These are phyloP conservation scores for Moricandia moricandioides DNA, from an alignment of 345 rosid genomes.

Conservation along the genomic window DNA sequence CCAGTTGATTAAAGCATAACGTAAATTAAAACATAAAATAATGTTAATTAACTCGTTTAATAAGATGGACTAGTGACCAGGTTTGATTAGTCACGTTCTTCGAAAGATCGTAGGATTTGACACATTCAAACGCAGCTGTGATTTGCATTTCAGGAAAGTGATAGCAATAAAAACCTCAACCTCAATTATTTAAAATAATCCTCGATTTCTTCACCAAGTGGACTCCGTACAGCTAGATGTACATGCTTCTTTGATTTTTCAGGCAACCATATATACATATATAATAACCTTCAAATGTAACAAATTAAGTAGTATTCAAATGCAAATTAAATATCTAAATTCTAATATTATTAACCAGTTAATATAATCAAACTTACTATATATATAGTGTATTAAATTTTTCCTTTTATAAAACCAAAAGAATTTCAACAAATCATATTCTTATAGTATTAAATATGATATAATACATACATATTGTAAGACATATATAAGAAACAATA, in stretches of 20 bases:
- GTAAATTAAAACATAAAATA: not conserved
- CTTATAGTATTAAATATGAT: not conserved
- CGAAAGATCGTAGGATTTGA: slow-evolving; percentile 24
- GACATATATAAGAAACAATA: slow-evolving; percentile 23
- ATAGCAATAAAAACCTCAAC: not conserved
- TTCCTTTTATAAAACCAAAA: not conserved
- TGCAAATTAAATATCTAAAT: not conserved
- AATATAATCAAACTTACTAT: not conserved
- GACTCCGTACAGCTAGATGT: slow-evolving; percentile 37
- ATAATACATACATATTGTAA: not conserved
- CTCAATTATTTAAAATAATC: not conserved
- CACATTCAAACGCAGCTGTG: slow-evolving; percentile 34
- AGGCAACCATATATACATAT: not conserved
- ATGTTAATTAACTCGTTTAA: slow-evolving; percentile 5
- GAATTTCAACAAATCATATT: not conserved
- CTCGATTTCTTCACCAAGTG: slow-evolving; percentile 24
- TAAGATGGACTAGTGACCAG: slow-evolving; percentile 21
- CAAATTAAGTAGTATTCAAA: not conserved
- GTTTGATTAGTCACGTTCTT: slow-evolving; percentile 21
- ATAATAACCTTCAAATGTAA: not conserved
- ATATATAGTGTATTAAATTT: not conserved
- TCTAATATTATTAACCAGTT: not conserved
- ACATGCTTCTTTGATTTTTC: not conserved
- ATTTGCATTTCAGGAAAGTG: slow-evolving; percentile 19
- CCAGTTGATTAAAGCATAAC: not conserved